Percentiles rank a stretch among this genome's conserved stretches.
Evolutionary conservation across 768 basidiomycete species (phyloP).

Genomic region (Exidia glandulosa): DNA sequence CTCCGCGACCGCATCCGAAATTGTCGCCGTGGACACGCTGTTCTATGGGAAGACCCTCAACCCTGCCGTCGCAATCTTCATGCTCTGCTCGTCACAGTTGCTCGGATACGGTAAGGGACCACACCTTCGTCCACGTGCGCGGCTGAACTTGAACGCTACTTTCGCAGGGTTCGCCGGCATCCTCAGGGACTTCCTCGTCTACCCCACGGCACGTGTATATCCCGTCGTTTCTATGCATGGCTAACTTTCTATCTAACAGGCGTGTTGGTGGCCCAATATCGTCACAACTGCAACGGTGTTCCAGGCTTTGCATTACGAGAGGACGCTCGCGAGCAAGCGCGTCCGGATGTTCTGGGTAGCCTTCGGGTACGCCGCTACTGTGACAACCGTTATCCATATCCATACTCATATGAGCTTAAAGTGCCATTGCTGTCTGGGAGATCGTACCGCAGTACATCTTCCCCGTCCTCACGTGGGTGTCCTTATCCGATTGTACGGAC

Average conservation of each 20-base stretch:
- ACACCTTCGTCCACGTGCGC: background rate
- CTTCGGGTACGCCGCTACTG: slow-evolving; percentile 14
- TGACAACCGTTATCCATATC: slow-evolving; percentile 4
- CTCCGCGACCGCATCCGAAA: slow-evolving; percentile 22
- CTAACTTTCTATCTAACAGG: too few relatives aligned
- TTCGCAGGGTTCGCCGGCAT: slow-evolving; percentile 4
- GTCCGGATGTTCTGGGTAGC: slow-evolving; percentile 19
- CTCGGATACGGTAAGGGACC: slow-evolving; percentile 12
- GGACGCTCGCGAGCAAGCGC: slow-evolving; percentile 14
- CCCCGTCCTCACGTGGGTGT: slow-evolving; percentile 15
- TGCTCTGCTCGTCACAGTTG: slow-evolving; percentile 16
- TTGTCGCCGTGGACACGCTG: slow-evolving; percentile 20
- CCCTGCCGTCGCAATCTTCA: slow-evolving; percentile 20
- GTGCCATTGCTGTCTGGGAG: slow-evolving; percentile 16
- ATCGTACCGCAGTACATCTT: slow-evolving; percentile 31
- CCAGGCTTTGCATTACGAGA: slow-evolving; percentile 20
- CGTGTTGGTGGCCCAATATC: slow-evolving; percentile 14
- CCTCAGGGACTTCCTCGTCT: background rate
- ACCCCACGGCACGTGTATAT: too few relatives aligned
- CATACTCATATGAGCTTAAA: slow-evolving; percentile 1
- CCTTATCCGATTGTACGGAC: background rate
- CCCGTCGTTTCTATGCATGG: too few relatives aligned
- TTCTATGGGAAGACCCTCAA: slow-evolving; percentile 17
- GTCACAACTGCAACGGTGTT: slow-evolving; percentile 17
- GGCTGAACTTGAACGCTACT: slow-evolving; percentile 11